Conservation (phyloP, 371 early-diverging fungal species). For the Choanephora cucurbitarum region DNA sequence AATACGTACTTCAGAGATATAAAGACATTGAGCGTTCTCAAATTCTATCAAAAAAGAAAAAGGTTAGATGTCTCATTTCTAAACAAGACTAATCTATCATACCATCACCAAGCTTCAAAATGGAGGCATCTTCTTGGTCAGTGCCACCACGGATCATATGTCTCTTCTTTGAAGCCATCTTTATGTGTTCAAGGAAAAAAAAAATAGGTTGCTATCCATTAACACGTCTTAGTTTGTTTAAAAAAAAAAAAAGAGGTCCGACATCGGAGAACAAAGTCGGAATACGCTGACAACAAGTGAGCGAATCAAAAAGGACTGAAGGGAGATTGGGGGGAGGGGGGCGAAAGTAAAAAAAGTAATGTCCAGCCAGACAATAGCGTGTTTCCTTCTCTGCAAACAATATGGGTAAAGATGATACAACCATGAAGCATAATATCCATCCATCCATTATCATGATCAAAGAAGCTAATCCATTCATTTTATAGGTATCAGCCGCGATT, state of each 20-base stretch:
- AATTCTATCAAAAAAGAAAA: conserved; percentile 56
- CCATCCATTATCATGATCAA: not conserved
- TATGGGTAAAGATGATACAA: conserved; percentile 15
- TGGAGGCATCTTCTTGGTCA: conserved; percentile 76
- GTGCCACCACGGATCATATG: conserved; percentile 59
- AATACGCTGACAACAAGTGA: not conserved
- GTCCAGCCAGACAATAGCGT: not conserved
- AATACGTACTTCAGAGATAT: conserved; percentile 84
- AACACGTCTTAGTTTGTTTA: not conserved
- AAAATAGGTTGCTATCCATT: not conserved
- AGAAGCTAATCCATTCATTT: not conserved
- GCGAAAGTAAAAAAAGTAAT: not conserved
- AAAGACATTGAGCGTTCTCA: conserved; percentile 79
- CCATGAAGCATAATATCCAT: conserved; percentile 7
- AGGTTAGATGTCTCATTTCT: not conserved
- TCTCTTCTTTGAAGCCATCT: conserved; percentile 35
- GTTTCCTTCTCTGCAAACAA: conserved; percentile 23
- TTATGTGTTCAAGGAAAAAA: conserved; percentile 2
- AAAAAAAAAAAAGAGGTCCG: not conserved
- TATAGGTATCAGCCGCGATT: conserved; percentile 93
- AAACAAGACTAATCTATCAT: too few species aligned
- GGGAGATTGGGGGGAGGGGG: too few species aligned
- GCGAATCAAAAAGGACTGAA: not conserved
- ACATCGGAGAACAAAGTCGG: not conserved
- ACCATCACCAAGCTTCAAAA: conserved; percentile 75